These are phyloP conservation scores for Venturia nashicola DNA, from an alignment of 2,329 filamentous ascomycete species.

Conservation along the genomic window DNA sequence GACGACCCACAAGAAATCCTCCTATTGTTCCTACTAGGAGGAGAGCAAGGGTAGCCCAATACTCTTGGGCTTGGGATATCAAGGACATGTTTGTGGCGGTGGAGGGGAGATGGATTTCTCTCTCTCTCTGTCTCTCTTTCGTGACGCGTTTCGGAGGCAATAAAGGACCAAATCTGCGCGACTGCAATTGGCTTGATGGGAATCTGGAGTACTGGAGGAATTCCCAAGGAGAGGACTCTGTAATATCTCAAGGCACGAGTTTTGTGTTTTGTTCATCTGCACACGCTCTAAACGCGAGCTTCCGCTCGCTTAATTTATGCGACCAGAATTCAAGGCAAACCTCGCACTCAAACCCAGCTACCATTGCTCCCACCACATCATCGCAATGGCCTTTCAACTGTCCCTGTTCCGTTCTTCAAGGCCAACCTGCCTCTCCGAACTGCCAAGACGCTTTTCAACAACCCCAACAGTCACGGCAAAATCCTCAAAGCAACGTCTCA, in stretches of 20 bases:
- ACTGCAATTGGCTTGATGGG: no score
- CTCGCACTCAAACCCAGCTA: background rate
- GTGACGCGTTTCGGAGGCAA: background rate
- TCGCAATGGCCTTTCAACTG: slow-evolving; percentile 1
- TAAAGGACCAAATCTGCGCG: background rate
- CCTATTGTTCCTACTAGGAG: slow-evolving; percentile 5
- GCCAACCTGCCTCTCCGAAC: slow-evolving; percentile 8
- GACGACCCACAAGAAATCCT: slow-evolving; percentile 10
- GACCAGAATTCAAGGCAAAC: background rate
- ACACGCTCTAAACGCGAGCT: background rate
- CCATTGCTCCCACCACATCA: background rate
- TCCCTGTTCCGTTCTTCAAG: background rate
- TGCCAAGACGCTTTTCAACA: slow-evolving; percentile 1
- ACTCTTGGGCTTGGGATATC: background rate
- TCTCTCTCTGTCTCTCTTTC: background rate
- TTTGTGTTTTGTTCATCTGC: no score
- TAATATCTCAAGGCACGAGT: no score
- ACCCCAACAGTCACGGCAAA: background rate
- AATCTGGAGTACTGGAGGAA: background rate
- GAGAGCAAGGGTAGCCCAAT: background rate
- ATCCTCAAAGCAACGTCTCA: slow-evolving; percentile 6
- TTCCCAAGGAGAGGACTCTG: no score
- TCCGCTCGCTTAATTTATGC: background rate
- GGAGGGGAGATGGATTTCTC: background rate
- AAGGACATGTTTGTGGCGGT: background rate